Evolutionary conservation across 495 filamentous ascomycete species (phyloP).

Genomic region (Lindgomyces ingoldianus): DNA sequence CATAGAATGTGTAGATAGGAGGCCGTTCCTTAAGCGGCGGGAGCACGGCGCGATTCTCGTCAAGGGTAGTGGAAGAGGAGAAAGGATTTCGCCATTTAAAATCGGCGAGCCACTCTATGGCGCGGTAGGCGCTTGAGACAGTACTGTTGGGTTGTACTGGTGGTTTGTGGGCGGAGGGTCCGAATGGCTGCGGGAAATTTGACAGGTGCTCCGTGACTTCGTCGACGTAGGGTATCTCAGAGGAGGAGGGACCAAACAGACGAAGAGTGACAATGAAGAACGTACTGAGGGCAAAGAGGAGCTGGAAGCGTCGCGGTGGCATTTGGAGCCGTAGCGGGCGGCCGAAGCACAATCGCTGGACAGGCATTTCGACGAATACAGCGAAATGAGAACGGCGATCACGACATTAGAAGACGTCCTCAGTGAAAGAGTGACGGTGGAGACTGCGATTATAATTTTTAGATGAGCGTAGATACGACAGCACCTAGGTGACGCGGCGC

Average conservation of each 20-base stretch:
- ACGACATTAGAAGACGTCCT: not conserved
- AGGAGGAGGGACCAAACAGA: conserved; percentile 31
- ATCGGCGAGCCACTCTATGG: conserved; percentile 81
- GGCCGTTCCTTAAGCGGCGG: conserved; percentile 73
- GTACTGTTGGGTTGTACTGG: conserved; percentile 70
- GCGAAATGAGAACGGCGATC: too few relatives aligned
- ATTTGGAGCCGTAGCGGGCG: conserved; percentile 37
- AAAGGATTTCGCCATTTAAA: conserved; percentile 90
- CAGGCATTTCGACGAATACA: conserved; percentile 52
- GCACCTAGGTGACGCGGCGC: not conserved
- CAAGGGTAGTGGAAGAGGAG: conserved; percentile 78
- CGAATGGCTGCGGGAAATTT: conserved; percentile 54
- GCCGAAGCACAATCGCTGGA: conserved; percentile 52
- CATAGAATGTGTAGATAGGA: conserved; percentile 92
- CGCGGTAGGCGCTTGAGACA: conserved; percentile 53
- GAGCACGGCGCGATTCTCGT: conserved; percentile 83
- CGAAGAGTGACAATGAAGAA: conserved; percentile 51
- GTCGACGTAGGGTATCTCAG: conserved; percentile 45
- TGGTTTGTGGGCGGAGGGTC: conserved; percentile 71
- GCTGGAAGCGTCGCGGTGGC: conserved; percentile 41
- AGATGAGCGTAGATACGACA: too few relatives aligned
- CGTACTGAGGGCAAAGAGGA: conserved; percentile 33
- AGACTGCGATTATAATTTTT: too few relatives aligned
- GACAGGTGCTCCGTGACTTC: conserved; percentile 36
- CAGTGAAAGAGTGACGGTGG: too few relatives aligned